phyloP scores from a whole-genome alignment of 2,329 filamentous ascomycete genomes.

The Aureobasidium sp. region DNA sequence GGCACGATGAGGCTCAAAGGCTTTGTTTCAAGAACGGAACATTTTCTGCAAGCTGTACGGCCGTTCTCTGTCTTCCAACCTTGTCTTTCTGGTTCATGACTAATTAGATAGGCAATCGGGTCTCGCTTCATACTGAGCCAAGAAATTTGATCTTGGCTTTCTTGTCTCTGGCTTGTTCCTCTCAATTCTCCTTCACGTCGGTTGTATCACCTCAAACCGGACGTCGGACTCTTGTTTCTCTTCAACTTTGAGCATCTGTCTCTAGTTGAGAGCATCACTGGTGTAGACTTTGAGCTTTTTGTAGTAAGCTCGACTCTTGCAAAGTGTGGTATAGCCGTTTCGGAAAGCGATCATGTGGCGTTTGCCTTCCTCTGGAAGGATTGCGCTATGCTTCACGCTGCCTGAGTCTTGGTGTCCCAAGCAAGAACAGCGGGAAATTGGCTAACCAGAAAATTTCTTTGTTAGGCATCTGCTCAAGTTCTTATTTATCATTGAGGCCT shows the following conservation, averaged over 20 bases:
- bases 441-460: not conserved
- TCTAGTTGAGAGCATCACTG: not conserved
- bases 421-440: not conserved
- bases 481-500: not conserved
- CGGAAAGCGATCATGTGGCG: not conserved
- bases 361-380: not conserved
- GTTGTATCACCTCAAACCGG: too few species aligned
- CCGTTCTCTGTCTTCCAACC: not conserved
- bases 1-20: not conserved
- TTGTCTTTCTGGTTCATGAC: not conserved
- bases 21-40: not conserved
- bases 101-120: not conserved
- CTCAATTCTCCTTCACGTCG: too few species aligned
- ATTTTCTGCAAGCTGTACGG: not conserved
- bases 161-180: not conserved
- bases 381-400: not conserved
- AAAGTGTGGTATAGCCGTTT: not conserved
- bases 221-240: not conserved
- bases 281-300: not conserved
- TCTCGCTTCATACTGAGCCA: not conserved
- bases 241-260: not conserved
- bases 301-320: not conserved
- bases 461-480: not conserved
- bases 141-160: not conserved
- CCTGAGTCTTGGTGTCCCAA: not conserved